A percentile compares a stretch with the other conserved stretches of the same genome.
phyloP scores from a whole-genome alignment of 768 basidiomycete genomes.

The Termitomyces sp. region DNA sequence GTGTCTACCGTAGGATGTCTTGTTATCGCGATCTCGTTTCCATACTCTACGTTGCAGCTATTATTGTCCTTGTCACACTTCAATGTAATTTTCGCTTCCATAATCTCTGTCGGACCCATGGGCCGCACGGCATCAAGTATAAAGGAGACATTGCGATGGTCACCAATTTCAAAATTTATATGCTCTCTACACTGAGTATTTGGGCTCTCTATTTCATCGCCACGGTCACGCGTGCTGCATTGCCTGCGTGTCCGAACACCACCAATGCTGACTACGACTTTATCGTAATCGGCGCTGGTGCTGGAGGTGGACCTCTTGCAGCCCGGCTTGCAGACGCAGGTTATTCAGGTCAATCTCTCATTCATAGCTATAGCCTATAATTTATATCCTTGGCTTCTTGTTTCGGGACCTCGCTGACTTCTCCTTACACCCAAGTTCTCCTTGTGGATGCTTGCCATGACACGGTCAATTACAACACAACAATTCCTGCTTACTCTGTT shows the following conservation, averaged over 20 bases:
- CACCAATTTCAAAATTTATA: not conserved
- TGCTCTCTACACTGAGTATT: not conserved
- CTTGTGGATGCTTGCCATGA: conserved; percentile 24
- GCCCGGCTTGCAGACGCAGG: conserved; percentile 18
- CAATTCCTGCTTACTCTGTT: conserved; percentile 18
- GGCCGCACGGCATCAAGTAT: too few relatives aligned
- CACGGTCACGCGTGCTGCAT: not conserved
- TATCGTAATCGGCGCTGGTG: conserved; percentile 21
- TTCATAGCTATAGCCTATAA: not conserved
- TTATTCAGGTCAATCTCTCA: conserved; percentile 14
- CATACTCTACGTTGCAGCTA: too few relatives aligned
- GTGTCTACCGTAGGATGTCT: too few relatives aligned
- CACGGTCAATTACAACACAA: conserved; percentile 20
- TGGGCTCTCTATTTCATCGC: not conserved
- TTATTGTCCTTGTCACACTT: too few relatives aligned
- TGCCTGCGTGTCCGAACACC: conserved; percentile 7
- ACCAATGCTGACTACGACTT: conserved; percentile 18
- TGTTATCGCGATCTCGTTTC: too few relatives aligned
- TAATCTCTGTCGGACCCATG: too few relatives aligned
- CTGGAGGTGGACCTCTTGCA: conserved; percentile 21
- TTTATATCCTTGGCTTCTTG: not conserved
- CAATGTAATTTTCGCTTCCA: too few relatives aligned
- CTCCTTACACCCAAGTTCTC: conserved; percentile 15
- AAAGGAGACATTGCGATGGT: not conserved
- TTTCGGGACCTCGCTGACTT: not conserved